Evolutionary conservation across 2,329 filamentous ascomycete genomes (phyloP).

Genomic region (Microcyclosporella mali): DNA sequence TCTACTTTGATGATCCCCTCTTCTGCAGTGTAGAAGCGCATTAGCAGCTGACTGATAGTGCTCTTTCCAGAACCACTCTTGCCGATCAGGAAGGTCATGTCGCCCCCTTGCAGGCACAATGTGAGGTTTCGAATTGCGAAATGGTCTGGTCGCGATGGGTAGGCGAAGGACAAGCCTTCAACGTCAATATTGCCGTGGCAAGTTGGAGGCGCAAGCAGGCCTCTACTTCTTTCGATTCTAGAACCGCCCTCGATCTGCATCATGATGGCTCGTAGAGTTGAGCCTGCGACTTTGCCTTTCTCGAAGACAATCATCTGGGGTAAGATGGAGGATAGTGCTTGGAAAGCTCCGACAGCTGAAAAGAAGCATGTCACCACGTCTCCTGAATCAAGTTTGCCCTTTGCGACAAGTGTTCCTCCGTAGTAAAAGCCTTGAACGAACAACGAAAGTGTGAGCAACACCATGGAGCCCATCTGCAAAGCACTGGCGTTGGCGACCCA

Average conservation of each 20-base stretch:
- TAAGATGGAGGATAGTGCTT: slow-evolving; percentile 66
- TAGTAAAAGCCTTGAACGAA: slow-evolving; percentile 92
- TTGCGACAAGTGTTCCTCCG: slow-evolving; percentile 62
- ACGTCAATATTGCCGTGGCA: slow-evolving; percentile 66
- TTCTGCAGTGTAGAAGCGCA: slow-evolving; percentile 66
- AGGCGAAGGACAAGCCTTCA: slow-evolving; percentile 55
- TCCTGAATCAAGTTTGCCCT: slow-evolving; percentile 54
- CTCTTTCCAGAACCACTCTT: slow-evolving; percentile 89
- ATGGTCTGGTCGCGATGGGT: slow-evolving; percentile 62
- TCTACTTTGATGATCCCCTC: slow-evolving; percentile 66
- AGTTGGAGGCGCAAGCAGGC: slow-evolving; percentile 22
- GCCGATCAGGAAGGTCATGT: slow-evolving; percentile 76
- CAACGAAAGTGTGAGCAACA: slow-evolving; percentile 67
- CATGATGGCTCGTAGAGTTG: slow-evolving; percentile 50
- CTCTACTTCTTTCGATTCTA: slow-evolving; percentile 9
- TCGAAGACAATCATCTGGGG: slow-evolving; percentile 71
- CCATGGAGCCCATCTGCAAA: slow-evolving; percentile 65
- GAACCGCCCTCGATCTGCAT: slow-evolving; percentile 30
- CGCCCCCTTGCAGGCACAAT: slow-evolving; percentile 64
- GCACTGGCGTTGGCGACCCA: slow-evolving; percentile 64
- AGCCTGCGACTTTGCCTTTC: slow-evolving; percentile 70
- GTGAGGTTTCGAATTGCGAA: slow-evolving; percentile 55
- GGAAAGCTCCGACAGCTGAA: slow-evolving; percentile 67
- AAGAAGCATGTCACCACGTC: slow-evolving; percentile 80
- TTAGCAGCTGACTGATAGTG: slow-evolving; percentile 72